Percentiles rank a stretch among this genome's conserved stretches.
These are phyloP conservation scores for Sporobolomyces pararoseus DNA, from an alignment of 768 basidiomycete genomes.

Conservation along the genomic window DNA sequence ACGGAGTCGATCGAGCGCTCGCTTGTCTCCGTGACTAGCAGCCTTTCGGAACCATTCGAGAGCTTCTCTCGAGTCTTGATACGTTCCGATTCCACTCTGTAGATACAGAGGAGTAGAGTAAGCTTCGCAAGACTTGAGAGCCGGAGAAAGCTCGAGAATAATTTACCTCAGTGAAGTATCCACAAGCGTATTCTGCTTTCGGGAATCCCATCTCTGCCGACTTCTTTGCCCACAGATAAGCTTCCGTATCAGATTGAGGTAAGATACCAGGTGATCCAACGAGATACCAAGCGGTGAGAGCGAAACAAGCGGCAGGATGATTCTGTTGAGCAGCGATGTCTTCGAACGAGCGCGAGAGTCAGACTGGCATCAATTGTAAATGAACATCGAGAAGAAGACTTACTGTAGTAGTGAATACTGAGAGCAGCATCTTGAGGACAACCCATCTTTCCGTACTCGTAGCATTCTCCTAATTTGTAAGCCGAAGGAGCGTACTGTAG, in stretches of 20 bases:
- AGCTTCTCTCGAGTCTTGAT: conserved; percentile 66
- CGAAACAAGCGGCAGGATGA: conserved; percentile 95
- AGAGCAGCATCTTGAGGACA: conserved; percentile 95
- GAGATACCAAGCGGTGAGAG: conserved; percentile 97
- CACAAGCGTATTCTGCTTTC: conserved; percentile 97
- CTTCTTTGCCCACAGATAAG: conserved; percentile 93
- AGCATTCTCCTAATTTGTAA: conserved; percentile 92
- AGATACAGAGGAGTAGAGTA: background rate
- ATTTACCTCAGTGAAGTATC: conserved; percentile 82
- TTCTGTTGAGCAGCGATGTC: conserved; percentile 97
- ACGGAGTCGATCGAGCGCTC: conserved; percentile 75
- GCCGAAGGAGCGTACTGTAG: conserved; percentile 95
- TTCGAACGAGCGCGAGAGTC: conserved; percentile 51
- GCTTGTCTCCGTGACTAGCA: conserved; percentile 87
- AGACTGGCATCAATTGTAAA: too few species aligned
- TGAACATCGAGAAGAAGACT: conserved; percentile 13
- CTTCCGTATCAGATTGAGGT: conserved; percentile 97
- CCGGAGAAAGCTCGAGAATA: background rate
- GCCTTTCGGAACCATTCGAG: conserved; percentile 80
- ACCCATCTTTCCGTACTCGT: conserved; percentile 98
- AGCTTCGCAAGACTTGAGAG: too few species aligned
- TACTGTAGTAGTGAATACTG: conserved; percentile 88
- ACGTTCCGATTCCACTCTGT: conserved; percentile 77
- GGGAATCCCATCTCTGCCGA: conserved; percentile 85
- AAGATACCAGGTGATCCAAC: conserved; percentile 96